Evolutionary conservation across 805 yeast species (phyloP).

Genomic region (Candida cerambycidarum): DNA sequence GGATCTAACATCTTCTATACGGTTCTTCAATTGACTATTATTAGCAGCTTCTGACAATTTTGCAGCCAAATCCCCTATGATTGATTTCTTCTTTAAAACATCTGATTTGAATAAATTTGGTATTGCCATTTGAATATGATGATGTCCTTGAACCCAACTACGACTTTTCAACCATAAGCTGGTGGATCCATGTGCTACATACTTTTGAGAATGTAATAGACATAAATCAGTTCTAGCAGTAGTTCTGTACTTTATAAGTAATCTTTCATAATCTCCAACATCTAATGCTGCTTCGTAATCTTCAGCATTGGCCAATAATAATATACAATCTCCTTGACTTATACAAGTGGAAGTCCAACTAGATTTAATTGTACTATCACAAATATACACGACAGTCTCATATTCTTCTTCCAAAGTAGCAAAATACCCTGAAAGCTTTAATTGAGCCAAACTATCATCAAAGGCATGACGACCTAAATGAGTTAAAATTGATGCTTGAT

Average conservation of each 20-base stretch:
- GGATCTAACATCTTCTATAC: conserved; percentile 33
- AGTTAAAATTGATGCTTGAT: conserved; percentile 74
- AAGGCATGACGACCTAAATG: conserved; percentile 92
- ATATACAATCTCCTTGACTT: conserved; percentile 92
- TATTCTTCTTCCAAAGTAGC: conserved; percentile 88
- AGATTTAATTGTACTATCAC: conserved; percentile 80
- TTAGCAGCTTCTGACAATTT: conserved; percentile 29
- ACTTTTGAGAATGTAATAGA: conserved; percentile 77
- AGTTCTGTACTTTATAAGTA: conserved; percentile 71
- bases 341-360: conserved; percentile 92
- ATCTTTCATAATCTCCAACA: conserved; percentile 82
- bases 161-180: conserved; percentile 81
- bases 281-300: conserved; percentile 56
- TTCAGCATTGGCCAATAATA: conserved; percentile 81
- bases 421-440: conserved; percentile 85
- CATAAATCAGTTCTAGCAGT: conserved; percentile 87
- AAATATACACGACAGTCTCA: conserved; percentile 85
- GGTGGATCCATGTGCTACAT: conserved; percentile 83
- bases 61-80: conserved; percentile 37
- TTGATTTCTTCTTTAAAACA: conserved; percentile 13
- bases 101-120: conserved; percentile 14
- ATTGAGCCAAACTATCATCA: conserved; percentile 72
- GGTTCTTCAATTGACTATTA: conserved; percentile 32
- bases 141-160: conserved; percentile 90
- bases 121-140: conserved; percentile 76